phyloP scores from a whole-genome alignment of 371 early-diverging fungal genomes.

The Mucor irregularis region DNA sequence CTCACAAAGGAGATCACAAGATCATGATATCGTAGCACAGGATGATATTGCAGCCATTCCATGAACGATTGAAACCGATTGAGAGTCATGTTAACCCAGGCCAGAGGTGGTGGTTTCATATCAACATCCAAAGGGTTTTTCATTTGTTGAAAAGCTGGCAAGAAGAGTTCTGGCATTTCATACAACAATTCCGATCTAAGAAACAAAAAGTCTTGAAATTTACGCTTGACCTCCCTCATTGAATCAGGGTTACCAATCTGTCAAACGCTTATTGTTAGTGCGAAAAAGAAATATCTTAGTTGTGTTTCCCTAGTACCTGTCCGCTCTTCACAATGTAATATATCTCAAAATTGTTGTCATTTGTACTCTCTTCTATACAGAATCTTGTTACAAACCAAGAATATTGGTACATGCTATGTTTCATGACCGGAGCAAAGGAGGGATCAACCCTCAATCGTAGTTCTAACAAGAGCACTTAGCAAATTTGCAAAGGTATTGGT shows the following conservation, averaged over 20 bases:
- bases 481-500: not conserved
- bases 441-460: not conserved
- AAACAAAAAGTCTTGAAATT: constrained; percentile 49
- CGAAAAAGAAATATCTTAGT: too few relatives aligned
- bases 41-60: constrained; percentile 50
- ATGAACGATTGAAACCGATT: constrained; percentile 43
- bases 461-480: not conserved
- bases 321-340: constrained; percentile 46
- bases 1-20: constrained; percentile 53
- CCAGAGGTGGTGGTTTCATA: constrained; percentile 45
- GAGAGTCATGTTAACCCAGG: constrained; percentile 31
- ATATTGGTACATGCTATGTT: not conserved
- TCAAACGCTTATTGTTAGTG: too few relatives aligned
- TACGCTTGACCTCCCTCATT: constrained; percentile 40
- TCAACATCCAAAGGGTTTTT: constrained; percentile 39
- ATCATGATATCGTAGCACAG: constrained; percentile 44
- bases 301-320: constrained; percentile 16
- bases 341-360: constrained; percentile 22
- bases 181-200: constrained; percentile 41
- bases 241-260: constrained; percentile 31
- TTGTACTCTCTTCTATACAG: constrained; percentile 21
- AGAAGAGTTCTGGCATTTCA: constrained; percentile 50
- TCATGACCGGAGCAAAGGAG: not conserved
- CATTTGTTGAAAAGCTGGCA: constrained; percentile 50
- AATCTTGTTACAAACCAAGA: constrained; percentile 35